A percentile compares a stretch with the other conserved stretches of the same genome.
These are phyloP conservation scores for Ammopiptanthus mongolicus DNA, from an alignment of 306 rosid species.

Conservation along the genomic window DNA sequence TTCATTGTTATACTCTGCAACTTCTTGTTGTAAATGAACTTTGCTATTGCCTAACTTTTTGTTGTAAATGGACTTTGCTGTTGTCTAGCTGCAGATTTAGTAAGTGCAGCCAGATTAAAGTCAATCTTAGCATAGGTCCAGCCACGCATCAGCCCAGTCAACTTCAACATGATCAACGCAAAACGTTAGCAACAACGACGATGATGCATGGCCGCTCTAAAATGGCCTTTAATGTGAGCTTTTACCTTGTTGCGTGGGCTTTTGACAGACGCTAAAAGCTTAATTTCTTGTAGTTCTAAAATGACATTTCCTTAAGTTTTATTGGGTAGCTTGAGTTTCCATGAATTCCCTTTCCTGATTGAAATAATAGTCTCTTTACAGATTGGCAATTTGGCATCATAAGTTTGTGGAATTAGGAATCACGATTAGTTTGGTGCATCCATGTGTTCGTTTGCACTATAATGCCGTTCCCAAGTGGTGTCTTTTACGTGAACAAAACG, in stretches of 20 bases:
- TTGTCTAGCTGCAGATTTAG: background rate
- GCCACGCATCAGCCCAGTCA: too few relatives aligned
- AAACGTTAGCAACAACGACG: too few relatives aligned
- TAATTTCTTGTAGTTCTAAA: too few relatives aligned
- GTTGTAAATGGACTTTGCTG: background rate
- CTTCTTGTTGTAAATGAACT: too few relatives aligned
- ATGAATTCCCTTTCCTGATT: background rate
- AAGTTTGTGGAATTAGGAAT: background rate
- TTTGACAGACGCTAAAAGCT: too few relatives aligned
- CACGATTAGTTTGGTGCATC: background rate
- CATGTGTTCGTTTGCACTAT: background rate
- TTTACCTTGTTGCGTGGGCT: too few relatives aligned
- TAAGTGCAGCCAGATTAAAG: too few relatives aligned
- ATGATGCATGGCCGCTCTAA: too few relatives aligned
- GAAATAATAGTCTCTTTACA: background rate
- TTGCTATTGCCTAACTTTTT: too few relatives aligned
- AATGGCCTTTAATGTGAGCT: too few relatives aligned
- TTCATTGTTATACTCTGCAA: background rate
- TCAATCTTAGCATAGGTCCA: too few relatives aligned
- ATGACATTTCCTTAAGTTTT: background rate
- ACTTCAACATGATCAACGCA: too few relatives aligned
- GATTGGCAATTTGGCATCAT: background rate
- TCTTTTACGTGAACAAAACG: background rate
- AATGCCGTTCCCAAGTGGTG: background rate
- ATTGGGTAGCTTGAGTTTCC: background rate